phyloP scores from a whole-genome alignment of 2,329 filamentous ascomycete species.

The Aspergillus ochraceus region DNA sequence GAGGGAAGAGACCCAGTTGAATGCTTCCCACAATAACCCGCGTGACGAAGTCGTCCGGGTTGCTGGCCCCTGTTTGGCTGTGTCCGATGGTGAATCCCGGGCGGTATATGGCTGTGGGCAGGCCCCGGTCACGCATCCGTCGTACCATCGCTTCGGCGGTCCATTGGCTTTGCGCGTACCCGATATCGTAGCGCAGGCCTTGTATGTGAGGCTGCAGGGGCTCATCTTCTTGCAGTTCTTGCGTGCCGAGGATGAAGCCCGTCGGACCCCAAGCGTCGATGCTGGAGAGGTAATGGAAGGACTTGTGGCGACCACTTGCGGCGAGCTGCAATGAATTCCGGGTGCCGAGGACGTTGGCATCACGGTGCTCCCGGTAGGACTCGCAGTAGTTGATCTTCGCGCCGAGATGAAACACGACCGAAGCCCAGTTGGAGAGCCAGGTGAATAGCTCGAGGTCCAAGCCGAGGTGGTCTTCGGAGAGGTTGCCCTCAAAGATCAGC shows the following conservation, averaged over 20 bases:
- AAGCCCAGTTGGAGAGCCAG: slow-evolving; percentile 10
- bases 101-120: slow-evolving; percentile 68
- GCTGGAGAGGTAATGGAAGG: slow-evolving; percentile 11
- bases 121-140: slow-evolving; percentile 69
- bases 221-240: slow-evolving; percentile 6
- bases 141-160: slow-evolving; percentile 60
- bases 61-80: slow-evolving; percentile 57
- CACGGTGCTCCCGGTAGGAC: slow-evolving; percentile 9
- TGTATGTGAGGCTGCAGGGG: slow-evolving; percentile 9
- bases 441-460: slow-evolving; percentile 1
- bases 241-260: slow-evolving; percentile 8
- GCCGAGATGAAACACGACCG: slow-evolving; percentile 7
- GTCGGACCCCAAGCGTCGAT: slow-evolving; percentile 11
- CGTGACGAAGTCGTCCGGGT: slow-evolving; percentile 80
- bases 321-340: slow-evolving; percentile 2
- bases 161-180: slow-evolving; percentile 10
- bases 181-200: slow-evolving; percentile 54
- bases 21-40: slow-evolving; percentile 77
- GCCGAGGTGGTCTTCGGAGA: slow-evolving; percentile 2
- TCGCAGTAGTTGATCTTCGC: slow-evolving; percentile 13
- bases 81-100: slow-evolving; percentile 78
- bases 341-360: slow-evolving; percentile 7
- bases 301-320: slow-evolving; percentile 5
- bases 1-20: slow-evolving; percentile 56
- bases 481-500: slow-evolving; percentile 2